Percentiles rank a stretch among this genome's conserved stretches.
Evolutionary conservation across 176 grass and related monocot species (phyloP).

Genomic region (Aegilops bicornis): DNA sequence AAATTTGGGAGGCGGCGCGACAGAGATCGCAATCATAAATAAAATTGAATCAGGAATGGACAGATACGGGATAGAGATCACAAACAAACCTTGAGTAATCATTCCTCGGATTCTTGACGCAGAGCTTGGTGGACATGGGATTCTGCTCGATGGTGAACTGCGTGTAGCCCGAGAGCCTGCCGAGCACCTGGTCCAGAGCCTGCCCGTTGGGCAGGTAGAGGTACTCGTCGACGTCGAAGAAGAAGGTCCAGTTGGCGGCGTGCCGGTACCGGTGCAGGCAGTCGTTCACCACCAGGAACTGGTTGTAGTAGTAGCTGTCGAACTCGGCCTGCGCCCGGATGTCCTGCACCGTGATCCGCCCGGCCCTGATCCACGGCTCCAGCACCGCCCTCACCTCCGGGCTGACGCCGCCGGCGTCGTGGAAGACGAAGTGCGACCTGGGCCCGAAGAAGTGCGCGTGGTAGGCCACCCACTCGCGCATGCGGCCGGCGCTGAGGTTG

Average conservation of each 20-base stretch:
- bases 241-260: constrained; percentile 92
- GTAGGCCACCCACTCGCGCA: constrained; percentile 85
- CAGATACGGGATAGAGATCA: neutral
- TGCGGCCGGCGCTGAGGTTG: constrained; percentile 58
- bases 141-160: constrained; percentile 97
- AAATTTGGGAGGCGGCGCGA: neutral
- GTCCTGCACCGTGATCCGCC: constrained; percentile 78
- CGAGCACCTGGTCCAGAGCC: constrained; percentile 51
- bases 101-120: constrained; percentile 46
- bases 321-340: constrained; percentile 71
- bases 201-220: constrained; percentile 60
- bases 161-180: constrained; percentile 48
- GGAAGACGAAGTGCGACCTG: constrained; percentile 82
- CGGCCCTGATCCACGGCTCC: constrained; percentile 72
- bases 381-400: constrained; percentile 60
- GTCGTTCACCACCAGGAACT: constrained; percentile 91
- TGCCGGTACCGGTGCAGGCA: constrained; percentile 77
- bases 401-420: constrained; percentile 69
- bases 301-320: constrained; percentile 93
- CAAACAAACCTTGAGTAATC: constrained; percentile 54
- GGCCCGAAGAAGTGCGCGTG: constrained; percentile 83
- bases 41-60: constrained; percentile 1
- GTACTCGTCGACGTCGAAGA: constrained; percentile 95
- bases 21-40: constrained; percentile 6
- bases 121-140: constrained; percentile 90